Base-by-base conservation (phyloP, 257 asterid species). In the Handroanthus guayacan region DNA sequence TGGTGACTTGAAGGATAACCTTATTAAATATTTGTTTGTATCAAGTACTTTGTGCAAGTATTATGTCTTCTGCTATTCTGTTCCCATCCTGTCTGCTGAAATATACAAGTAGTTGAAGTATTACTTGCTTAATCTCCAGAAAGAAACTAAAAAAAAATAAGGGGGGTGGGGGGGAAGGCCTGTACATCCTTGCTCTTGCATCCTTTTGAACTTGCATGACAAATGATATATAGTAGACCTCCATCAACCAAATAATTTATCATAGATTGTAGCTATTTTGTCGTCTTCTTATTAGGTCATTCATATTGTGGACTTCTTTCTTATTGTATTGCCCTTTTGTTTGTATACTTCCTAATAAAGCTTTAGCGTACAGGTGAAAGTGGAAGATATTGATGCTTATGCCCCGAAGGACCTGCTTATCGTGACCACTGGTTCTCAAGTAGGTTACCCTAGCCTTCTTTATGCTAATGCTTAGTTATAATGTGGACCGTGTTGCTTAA, bases 351-450 rank as follows among this genome's bases (percentile, higher is more conserved):
- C 72, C 79, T 87, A 62, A 85, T 72, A 65, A 58, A 66, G 72
- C 63, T 70, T 60, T 81, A 11, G 44, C 65, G 34, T 74, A 76
- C 83, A 95, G 98, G 96, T 95, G 74, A 95, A 93, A 90, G 92
- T 84, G 56, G 99, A 95, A 90, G 99, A 95, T 75, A 95, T 95
- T 66, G 99, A 95, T 79, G 87, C 95, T 75, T 95, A 93, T 86
- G 90, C 98, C 56, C 98, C 99, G 13, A 91, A 91, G 84, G 99
- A 95, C 86, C 86, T 95, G 89, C 89, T 95, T 52, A 93, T 95
- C 71, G 99, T 95, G 78, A 95, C 99, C 67, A 95, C 99, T 73
- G 99, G 99, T 72, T 95, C 99, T 82, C 99, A 95, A 91, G 99
- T 93, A 89, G 85, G 94, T 64, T 76, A 37, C 69, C 62, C 54